Base-by-base conservation (phyloP, 208 protist genomes). In the Spongospora subterranea region DNA sequence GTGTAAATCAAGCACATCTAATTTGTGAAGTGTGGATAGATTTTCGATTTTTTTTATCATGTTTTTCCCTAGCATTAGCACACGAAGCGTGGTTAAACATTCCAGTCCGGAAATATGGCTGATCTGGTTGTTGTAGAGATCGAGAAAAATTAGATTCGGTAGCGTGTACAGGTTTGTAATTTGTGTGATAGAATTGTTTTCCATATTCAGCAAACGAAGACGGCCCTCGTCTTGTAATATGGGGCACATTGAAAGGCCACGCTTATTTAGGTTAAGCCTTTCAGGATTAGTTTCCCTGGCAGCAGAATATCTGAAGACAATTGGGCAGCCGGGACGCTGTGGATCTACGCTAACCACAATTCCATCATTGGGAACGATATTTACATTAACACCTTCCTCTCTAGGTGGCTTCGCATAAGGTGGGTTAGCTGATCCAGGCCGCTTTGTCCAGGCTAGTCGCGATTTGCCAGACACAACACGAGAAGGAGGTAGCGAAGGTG, bases 21-120 rank as follows among this genome's bases (percentile, higher is more conserved):
- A 92, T 66, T 88, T 45, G 13, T 43, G 45, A 45, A 95, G 92
- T 20, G 0, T 20, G 38, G 93, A 90, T 20, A 95, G 91, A 46
- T 82, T 43, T 54, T 94, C 92, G 38, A 95, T 93, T 0, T 32
- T 38, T 38, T 39, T 45, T 43, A 95, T 89, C 24, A 29, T 32
- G 82, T 95, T 95, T 89, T 94, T 95, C 65, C 94, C 94, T 50
- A 95, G 94, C 94, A 95, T 95, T n/a, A 95, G 93, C 38, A 95
- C 94, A 24, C 94, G 91, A 29, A 95, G 89, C n/a, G 90, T 91
- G 0, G 93, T 88, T 13, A 94, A 77, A 0, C 35, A 41, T 0
- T 94, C 65, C 89, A 95, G 90, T 0, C 91, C 91, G 0, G 38
- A 17, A 46, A 95, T 95, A n/a, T 32, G 32, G 53, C 0, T 20